Percentiles rank a stretch among this genome's conserved stretches.
Evolutionary conservation across 2,329 filamentous ascomycete species (phyloP).

Genomic region (Ustulina deusta): DNA sequence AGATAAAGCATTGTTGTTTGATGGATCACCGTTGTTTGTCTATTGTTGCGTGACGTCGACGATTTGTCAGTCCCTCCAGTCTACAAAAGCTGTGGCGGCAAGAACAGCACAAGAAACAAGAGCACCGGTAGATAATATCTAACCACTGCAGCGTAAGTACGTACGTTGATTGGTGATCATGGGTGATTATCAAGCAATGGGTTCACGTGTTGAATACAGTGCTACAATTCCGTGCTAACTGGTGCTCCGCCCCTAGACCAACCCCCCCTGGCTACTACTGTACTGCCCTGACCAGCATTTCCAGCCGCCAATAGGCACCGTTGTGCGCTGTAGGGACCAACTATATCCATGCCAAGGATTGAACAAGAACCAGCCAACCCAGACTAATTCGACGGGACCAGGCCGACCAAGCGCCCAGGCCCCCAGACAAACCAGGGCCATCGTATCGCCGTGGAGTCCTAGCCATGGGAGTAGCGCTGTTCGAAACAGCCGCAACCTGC

Average conservation of each 20-base stretch:
- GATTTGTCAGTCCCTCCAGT: too few species aligned
- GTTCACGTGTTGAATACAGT: slow-evolving; percentile 5
- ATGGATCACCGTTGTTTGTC: background rate
- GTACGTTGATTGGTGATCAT: slow-evolving; percentile 24
- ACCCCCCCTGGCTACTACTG: background rate
- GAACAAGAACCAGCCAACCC: slow-evolving; percentile 17
- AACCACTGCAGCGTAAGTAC: background rate
- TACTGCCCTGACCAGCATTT: slow-evolving; percentile 17
- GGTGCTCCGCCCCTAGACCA: slow-evolving; percentile 21
- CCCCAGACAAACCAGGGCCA: slow-evolving; percentile 18
- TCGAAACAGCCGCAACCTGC: slow-evolving; percentile 39
- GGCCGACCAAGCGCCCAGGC: slow-evolving; percentile 11
- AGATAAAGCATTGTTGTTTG: background rate
- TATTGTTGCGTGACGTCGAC: background rate
- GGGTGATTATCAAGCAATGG: slow-evolving; percentile 37
- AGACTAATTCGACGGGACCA: slow-evolving; percentile 12
- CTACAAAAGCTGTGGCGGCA: background rate
- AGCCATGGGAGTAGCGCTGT: background rate
- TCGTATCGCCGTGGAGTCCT: slow-evolving; percentile 30
- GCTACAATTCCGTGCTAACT: background rate
- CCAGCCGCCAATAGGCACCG: slow-evolving; percentile 19
- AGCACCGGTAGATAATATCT: background rate
- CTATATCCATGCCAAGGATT: slow-evolving; percentile 26
- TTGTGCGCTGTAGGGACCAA: slow-evolving; percentile 15
- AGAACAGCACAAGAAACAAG: slow-evolving; percentile 1